Base-by-base conservation (phyloP, 1,284 basidiomycete species). In the Pulchroboletus neoregius region DNA sequence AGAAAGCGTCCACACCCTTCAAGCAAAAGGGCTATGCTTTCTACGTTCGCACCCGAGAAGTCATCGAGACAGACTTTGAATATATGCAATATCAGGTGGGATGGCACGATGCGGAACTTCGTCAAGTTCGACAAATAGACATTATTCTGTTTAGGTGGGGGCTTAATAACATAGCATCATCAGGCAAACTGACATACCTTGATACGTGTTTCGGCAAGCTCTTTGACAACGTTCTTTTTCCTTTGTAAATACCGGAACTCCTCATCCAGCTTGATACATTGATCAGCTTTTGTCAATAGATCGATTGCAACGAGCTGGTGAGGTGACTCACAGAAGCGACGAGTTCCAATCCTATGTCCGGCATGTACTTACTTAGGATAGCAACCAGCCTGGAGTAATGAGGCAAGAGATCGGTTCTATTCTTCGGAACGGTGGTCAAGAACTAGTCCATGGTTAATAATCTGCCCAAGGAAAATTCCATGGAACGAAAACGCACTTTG, bases 21-120 rank as follows among this genome's bases (percentile, higher is more conserved):
- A 36, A 99, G 73, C 3, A 99, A 71, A 51, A 94, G 78, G 13
- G 94, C 91, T 16, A 98, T 77, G 61, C 94, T 96, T 60, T 99
- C 96, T 34, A 99, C 80, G 62, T 97, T 98, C 26, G 84, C 84
- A 1, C 87, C 88, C 5, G 86, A 85, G 62, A 99, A 94, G 65
- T 98, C 94, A 61, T 98, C 95, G 57, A 99, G 71, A 67, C 92
- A 96, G 38, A 95, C 91, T 79, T 98, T 98, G 73, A 96, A 88
- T 54, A 92, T 89, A 65, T 99, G 94, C 41, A 99, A 73, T 58
- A 98, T 94, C 47, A 94, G 75, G 65, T 98, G 93, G 0, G 87
- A 74, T 8, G 93, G 94, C 7, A 96, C 89, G n/a, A 99, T 83
- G 36, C 80, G 76, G 70, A 99, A 99, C 70, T 99, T 99, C 26